Conservation (phyloP, 164 flowering plant genomes). For the Platanus orientalis region DNA sequence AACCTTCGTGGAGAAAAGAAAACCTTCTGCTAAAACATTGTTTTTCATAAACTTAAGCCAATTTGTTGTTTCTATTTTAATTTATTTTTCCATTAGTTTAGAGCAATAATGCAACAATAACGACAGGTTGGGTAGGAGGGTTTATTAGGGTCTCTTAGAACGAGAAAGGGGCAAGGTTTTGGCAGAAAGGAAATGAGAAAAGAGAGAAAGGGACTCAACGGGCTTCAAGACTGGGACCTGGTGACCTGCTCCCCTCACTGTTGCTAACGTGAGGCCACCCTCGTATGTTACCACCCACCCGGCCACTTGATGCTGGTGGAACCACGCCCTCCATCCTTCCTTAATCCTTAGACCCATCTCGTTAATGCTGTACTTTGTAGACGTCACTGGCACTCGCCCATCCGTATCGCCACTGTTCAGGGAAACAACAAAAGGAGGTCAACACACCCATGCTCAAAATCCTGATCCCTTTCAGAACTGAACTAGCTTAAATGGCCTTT, state of each 20-base stretch:
- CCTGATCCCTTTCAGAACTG: too few relatives aligned
- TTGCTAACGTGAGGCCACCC: slow-evolving; percentile 40
- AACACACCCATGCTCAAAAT: too few relatives aligned
- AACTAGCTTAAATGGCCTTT: too few relatives aligned
- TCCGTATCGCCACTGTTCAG: slow-evolving; percentile 45
- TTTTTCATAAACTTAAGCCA: too few relatives aligned
- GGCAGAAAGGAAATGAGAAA: slow-evolving; percentile 39
- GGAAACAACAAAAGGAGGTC: too few relatives aligned
- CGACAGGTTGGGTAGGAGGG: too few relatives aligned
- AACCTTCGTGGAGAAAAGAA: too few relatives aligned
- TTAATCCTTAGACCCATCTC: slow-evolving; percentile 19
- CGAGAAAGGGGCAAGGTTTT: slow-evolving; percentile 31
- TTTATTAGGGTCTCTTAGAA: too few relatives aligned
- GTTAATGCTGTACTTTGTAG: slow-evolving; percentile 27
- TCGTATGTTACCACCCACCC: slow-evolving; percentile 43
- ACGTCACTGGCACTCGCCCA: slow-evolving; percentile 33
- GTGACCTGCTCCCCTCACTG: slow-evolving; percentile 59
- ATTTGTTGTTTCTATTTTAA: too few relatives aligned
- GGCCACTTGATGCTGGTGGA: slow-evolving; percentile 36
- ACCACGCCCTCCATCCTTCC: slow-evolving; percentile 40
- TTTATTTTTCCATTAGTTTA: too few relatives aligned
- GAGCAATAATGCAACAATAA: too few relatives aligned
- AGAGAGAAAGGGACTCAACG: slow-evolving; percentile 35
- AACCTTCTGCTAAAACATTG: too few relatives aligned
- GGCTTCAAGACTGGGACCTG: slow-evolving; percentile 45